Evolutionary conservation across 352 stramenopile genomes (phyloP).

Genomic region (Pythium sp.): DNA sequence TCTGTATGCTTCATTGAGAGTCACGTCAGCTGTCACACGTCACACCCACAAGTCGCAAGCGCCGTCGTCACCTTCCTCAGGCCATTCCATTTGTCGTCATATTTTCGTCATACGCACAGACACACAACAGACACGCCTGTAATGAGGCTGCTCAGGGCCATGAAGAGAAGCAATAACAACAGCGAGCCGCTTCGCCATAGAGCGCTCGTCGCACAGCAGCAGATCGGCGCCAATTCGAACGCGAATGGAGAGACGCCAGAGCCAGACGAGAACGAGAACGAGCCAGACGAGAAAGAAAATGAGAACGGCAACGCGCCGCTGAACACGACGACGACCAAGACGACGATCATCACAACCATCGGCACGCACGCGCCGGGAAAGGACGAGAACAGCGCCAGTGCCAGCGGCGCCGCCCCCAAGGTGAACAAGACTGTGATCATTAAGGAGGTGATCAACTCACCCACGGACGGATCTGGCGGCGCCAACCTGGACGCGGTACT

Average conservation of each 20-base stretch:
- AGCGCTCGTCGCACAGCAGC: not conserved
- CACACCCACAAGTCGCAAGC: not conserved
- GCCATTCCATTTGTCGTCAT: not conserved
- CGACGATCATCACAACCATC: slow-evolving; percentile 2
- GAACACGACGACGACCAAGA: not conserved
- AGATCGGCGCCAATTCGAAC: not conserved
- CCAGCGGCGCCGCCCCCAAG: not conserved
- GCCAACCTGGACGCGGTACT: not conserved
- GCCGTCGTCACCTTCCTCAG: not conserved
- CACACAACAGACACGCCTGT: not conserved
- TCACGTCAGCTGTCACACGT: not conserved
- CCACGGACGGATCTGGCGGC: not conserved
- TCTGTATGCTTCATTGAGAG: not conserved
- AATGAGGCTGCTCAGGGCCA: not conserved
- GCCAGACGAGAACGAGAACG: slow-evolving; percentile 1
- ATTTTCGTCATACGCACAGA: not conserved
- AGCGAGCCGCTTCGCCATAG: not conserved
- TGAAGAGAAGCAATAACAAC: not conserved
- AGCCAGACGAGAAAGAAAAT: not conserved
- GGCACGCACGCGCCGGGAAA: not conserved
- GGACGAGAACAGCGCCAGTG: not conserved
- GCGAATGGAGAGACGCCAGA: not conserved
- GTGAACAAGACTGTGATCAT: slow-evolving; percentile 5
- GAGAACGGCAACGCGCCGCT: not conserved
- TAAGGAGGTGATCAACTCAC: not conserved